Evolutionary conservation across 106 monocot genomes (phyloP).

Genomic region (Dactylorhiza incarnata): DNA sequence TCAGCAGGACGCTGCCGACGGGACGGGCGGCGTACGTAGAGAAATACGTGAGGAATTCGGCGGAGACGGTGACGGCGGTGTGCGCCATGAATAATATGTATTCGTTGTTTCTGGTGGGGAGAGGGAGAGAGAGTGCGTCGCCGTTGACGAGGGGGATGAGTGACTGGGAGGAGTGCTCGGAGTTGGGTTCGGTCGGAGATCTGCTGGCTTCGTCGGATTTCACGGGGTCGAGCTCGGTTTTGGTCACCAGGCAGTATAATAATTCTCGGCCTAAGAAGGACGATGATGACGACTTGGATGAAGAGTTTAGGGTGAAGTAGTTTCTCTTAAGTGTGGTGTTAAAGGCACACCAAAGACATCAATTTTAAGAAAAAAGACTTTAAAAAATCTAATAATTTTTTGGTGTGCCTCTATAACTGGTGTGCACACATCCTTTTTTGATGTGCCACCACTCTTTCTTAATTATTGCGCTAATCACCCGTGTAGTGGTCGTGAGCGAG

Average conservation of each 20-base stretch:
- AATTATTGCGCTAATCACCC: too few species aligned
- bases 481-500: too few species aligned
- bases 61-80: slow-evolving; percentile 2
- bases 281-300: background rate
- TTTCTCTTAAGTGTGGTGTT: too few species aligned
- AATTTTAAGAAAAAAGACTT: too few species aligned
- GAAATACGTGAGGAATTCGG: slow-evolving; percentile 3
- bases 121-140: background rate
- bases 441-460: too few species aligned
- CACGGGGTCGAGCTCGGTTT: slow-evolving; percentile 23
- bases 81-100: background rate
- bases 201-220: slow-evolving; percentile 49
- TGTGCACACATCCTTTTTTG: too few species aligned
- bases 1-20: background rate
- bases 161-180: slow-evolving; percentile 48
- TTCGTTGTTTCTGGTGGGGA: slow-evolving; percentile 4
- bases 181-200: slow-evolving; percentile 63
- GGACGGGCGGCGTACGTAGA: background rate
- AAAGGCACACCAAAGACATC: too few species aligned
- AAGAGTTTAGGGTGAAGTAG: background rate
- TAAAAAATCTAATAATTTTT: too few species aligned
- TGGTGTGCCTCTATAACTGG: too few species aligned
- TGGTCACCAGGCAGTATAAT: slow-evolving; percentile 16
- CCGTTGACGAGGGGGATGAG: slow-evolving; percentile 26
- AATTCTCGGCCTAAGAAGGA: background rate